Conservation (phyloP, 768 basidiomycete species). For the Trametopsis cervina region DNA sequence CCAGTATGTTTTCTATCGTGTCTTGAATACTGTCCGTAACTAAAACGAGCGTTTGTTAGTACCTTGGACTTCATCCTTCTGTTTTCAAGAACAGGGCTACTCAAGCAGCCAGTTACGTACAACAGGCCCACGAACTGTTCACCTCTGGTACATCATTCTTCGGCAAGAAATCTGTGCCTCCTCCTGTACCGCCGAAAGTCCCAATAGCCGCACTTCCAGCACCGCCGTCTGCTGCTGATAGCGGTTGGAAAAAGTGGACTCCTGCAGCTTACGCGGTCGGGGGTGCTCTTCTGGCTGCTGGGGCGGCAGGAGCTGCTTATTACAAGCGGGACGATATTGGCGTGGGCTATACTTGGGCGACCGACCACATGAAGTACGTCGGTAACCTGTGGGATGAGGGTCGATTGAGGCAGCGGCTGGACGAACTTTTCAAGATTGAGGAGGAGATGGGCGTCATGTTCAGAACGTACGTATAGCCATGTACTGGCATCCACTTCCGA, state of each 20-base stretch:
- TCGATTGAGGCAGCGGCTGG: conserved; percentile 52
- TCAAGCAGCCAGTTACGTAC: conserved; percentile 66
- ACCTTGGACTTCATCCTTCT: conserved; percentile 77
- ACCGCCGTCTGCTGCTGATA: conserved; percentile 7
- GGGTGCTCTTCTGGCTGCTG: conserved; percentile 70
- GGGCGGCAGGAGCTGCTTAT: conserved; percentile 80
- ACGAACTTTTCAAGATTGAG: conserved; percentile 54
- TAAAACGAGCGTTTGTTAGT: too few relatives aligned
- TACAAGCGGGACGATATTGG: conserved; percentile 72
- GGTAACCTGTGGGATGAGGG: conserved; percentile 79
- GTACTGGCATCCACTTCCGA: too few relatives aligned
- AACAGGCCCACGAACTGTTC: conserved; percentile 56
- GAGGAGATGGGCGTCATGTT: conserved; percentile 60
- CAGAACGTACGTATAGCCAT: conserved; percentile 53
- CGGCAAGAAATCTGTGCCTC: conserved; percentile 15
- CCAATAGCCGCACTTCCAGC: conserved; percentile 28
- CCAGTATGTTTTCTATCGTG: conserved; percentile 74
- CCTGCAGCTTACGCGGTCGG: conserved; percentile 67
- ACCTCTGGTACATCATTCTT: conserved; percentile 43
- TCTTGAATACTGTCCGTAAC: too few relatives aligned
- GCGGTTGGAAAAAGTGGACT: conserved; percentile 57
- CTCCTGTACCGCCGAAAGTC: conserved; percentile 11
- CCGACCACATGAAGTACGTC: conserved; percentile 88
- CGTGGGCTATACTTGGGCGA: conserved; percentile 65
- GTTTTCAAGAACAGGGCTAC: conserved; percentile 82